Evolutionary conservation across 2,329 filamentous ascomycete genomes (phyloP).

Genomic region (Teratosphaeriaceae sp.): DNA sequence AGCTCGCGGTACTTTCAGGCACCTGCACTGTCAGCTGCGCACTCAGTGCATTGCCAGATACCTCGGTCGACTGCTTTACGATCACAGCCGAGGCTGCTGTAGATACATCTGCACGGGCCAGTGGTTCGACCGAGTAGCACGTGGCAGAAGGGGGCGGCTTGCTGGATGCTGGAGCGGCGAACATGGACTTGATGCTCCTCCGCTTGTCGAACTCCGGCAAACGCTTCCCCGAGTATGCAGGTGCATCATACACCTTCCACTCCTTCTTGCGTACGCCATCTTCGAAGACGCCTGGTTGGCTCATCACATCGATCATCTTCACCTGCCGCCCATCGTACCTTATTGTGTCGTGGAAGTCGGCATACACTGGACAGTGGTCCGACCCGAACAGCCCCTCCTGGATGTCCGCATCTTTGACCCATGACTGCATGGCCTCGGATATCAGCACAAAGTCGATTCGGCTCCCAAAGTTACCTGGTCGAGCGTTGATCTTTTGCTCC

Average conservation of each 20-base stretch:
- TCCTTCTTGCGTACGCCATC: slow-evolving; percentile 59
- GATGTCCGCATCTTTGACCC: slow-evolving; percentile 77
- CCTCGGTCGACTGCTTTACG: no score
- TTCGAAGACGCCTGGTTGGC: slow-evolving; percentile 64
- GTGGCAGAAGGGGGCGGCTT: slow-evolving; percentile 30
- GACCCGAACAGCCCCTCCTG: slow-evolving; percentile 92
- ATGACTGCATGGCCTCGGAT: slow-evolving; percentile 67
- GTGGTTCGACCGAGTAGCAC: no score
- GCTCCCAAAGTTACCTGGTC: slow-evolving; percentile 88
- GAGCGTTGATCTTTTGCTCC: slow-evolving; percentile 90
- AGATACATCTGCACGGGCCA: no score
- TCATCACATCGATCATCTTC: slow-evolving; percentile 65
- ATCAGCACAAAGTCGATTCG: slow-evolving; percentile 93
- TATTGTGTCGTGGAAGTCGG: slow-evolving; percentile 60
- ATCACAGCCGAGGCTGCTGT: no score
- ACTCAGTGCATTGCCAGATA: no score
- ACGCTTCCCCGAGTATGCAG: slow-evolving; percentile 71
- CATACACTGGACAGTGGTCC: slow-evolving; percentile 93
- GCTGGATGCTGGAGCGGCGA: slow-evolving; percentile 45
- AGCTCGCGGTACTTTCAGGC: no score
- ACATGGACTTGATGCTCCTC: slow-evolving; percentile 89
- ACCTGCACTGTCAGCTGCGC: no score
- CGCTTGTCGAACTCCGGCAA: slow-evolving; percentile 84
- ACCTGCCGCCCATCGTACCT: slow-evolving; percentile 39
- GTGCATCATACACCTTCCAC: slow-evolving; percentile 59